A percentile compares a stretch with the other conserved stretches of the same genome.
These are phyloP conservation scores for Hamamelis virginiana DNA, from an alignment of 164 flowering plant species.

Conservation along the genomic window DNA sequence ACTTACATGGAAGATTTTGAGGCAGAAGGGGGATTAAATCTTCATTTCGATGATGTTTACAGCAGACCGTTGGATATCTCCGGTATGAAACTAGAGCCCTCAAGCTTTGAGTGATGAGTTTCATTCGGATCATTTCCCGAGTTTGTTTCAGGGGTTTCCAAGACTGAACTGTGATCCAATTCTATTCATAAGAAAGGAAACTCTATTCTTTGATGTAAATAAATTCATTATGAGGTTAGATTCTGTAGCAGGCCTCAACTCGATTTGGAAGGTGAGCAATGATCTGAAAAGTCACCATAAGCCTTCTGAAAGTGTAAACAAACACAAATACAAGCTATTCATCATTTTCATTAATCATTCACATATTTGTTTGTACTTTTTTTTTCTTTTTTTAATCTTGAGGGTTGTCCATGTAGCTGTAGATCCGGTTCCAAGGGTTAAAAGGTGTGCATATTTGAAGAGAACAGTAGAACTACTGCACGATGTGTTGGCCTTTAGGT, in stretches of 20 bases:
- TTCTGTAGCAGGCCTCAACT: constrained; percentile 8
- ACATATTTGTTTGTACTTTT: background rate
- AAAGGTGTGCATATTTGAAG: too few relatives aligned
- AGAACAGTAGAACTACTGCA: too few relatives aligned
- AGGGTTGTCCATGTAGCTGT: too few relatives aligned
- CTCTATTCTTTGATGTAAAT: constrained; percentile 43
- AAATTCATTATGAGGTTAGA: constrained; percentile 23
- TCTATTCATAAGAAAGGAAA: constrained; percentile 5
- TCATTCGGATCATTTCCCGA: background rate
- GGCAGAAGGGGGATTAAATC: constrained; percentile 46
- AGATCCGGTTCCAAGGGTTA: too few relatives aligned
- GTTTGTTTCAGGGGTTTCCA: constrained; percentile 18
- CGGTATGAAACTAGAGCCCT: constrained; percentile 21
- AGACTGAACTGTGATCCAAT: background rate
- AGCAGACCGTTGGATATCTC: constrained; percentile 38
- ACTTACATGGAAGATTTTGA: constrained; percentile 48
- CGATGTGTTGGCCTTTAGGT: too few relatives aligned
- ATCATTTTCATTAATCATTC: background rate
- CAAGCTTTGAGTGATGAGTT: constrained; percentile 13
- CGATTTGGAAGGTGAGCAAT: background rate
- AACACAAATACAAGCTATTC: background rate
- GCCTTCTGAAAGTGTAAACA: background rate
- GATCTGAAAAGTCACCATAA: background rate
- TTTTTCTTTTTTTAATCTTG: too few relatives aligned
- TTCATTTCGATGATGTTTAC: constrained; percentile 78